Percentiles rank a stretch among this genome's conserved stretches.
These are phyloP conservation scores for Periconia digitata DNA, from an alignment of 2,329 filamentous ascomycete genomes.

Conservation along the genomic window DNA sequence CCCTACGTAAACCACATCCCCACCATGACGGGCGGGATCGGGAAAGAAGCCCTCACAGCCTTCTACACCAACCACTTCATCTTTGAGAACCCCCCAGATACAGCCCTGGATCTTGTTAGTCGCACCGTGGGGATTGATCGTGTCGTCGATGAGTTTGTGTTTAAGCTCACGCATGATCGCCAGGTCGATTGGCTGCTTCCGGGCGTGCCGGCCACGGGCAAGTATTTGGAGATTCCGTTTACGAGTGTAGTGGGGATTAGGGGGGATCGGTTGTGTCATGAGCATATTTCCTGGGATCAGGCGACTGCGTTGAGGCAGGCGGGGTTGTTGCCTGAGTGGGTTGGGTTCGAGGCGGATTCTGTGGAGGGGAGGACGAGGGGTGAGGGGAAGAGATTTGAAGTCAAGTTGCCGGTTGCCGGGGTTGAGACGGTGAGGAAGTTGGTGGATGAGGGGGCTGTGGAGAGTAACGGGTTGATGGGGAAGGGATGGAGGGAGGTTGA, in stretches of 20 bases:
- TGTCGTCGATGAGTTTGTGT: conserved; percentile 50
- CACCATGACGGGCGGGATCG: conserved; percentile 69
- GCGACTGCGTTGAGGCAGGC: conserved; percentile 63
- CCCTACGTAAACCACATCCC: conserved; percentile 80
- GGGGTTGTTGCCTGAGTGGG: conserved; percentile 64
- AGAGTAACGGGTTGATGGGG: conserved; percentile 61
- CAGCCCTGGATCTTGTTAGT: conserved; percentile 67
- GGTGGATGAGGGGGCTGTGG: conserved; percentile 50
- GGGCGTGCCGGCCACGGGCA: conserved; percentile 34
- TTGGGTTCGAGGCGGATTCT: conserved; percentile 56
- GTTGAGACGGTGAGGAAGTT: conserved; percentile 56
- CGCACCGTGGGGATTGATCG: conserved; percentile 72
- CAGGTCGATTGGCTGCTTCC: conserved; percentile 40
- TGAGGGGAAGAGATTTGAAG: conserved; percentile 55
- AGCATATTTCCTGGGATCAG: conserved; percentile 73
- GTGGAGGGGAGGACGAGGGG: conserved; percentile 35
- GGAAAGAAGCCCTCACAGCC: conserved; percentile 60
- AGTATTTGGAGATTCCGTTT: conserved; percentile 59
- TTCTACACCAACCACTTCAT: conserved; percentile 78
- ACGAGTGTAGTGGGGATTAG: conserved; percentile 67
- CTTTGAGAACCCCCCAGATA: conserved; percentile 70
- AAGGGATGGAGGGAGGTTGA: conserved; percentile 32
- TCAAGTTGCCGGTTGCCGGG: conserved; percentile 63
- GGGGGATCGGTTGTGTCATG: conserved; percentile 68
- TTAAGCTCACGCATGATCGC: conserved; percentile 36